A percentile compares a stretch with the other conserved stretches of the same genome.
Conservation (phyloP, 768 basidiomycete species). For the Cystobasidiopsis lactophilus region DNA sequence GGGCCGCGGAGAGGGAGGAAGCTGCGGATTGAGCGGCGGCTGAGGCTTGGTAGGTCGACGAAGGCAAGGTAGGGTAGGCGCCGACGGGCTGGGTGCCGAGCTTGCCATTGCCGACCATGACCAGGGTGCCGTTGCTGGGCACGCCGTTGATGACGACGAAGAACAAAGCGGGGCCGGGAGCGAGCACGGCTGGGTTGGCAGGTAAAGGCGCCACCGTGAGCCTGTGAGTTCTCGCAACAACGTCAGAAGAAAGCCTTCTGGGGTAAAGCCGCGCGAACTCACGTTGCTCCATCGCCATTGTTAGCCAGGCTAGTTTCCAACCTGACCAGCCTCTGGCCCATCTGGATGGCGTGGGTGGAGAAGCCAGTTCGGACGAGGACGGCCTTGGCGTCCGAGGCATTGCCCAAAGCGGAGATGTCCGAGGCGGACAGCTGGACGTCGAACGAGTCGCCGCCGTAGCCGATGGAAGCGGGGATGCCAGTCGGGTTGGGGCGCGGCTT, state of each 20-base stretch:
- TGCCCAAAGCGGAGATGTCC: conserved; percentile 26
- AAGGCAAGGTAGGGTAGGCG: conserved; percentile 21
- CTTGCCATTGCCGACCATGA: conserved; percentile 57
- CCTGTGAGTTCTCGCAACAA: no score
- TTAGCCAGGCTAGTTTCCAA: neutral
- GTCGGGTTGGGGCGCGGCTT: conserved; percentile 46
- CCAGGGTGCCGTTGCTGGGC: conserved; percentile 52
- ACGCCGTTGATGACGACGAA: conserved; percentile 68
- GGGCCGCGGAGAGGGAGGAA: no score
- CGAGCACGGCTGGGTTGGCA: conserved; percentile 53
- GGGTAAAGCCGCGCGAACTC: conserved; percentile 20
- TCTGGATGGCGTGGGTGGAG: conserved; percentile 31
- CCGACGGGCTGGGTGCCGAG: conserved; percentile 42
- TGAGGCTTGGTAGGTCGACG: no score
- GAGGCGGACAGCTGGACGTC: conserved; percentile 38
- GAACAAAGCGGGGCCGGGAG: conserved; percentile 66
- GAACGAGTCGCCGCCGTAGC: conserved; percentile 65
- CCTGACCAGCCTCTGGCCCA: conserved; percentile 25
- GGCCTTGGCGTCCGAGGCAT: conserved; percentile 46
- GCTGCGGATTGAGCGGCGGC: no score
- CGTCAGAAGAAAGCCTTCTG: conserved; percentile 47
- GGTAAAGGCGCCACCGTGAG: no score
- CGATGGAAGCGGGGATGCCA: conserved; percentile 48
- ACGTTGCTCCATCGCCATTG: neutral
- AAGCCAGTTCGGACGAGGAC: conserved; percentile 55